Evolutionary conservation across 306 rosid genomes (phyloP).

Genomic region (Quercus parvula): DNA sequence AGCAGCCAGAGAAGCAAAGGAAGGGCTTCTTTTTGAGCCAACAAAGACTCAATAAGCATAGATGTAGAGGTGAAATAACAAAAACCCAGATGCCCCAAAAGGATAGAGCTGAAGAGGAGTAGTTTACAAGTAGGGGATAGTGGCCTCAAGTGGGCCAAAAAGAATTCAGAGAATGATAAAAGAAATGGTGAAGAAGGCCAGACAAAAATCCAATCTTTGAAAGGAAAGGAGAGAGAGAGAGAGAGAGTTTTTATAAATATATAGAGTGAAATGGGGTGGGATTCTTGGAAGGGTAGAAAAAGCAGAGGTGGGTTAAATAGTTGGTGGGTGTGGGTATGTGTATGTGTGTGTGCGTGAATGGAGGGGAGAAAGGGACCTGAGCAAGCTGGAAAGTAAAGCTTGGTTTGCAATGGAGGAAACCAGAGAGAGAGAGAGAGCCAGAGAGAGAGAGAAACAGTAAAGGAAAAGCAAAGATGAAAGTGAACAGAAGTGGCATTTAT

Average conservation of each 20-base stretch:
- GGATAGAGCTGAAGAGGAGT: conserved; percentile 30
- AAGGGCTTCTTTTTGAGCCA: conserved; percentile 44
- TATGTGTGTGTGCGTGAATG: conserved; percentile 18
- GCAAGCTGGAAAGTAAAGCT: conserved; percentile 69
- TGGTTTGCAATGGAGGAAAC: conserved; percentile 79
- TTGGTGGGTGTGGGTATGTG: conserved; percentile 66
- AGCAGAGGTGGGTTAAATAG: conserved; percentile 53
- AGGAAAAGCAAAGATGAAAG: conserved; percentile 50
- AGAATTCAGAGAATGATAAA: conserved; percentile 19
- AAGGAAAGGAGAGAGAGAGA: conserved; percentile 26
- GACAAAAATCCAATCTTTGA: conserved; percentile 60
- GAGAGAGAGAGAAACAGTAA: conserved; percentile 50
- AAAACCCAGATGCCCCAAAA: conserved; percentile 50
- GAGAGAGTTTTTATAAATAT: conserved; percentile 8
- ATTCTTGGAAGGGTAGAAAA: conserved; percentile 31
- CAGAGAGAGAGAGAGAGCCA: conserved; percentile 11
- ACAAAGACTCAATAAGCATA: conserved; percentile 56
- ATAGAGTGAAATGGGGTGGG: conserved; percentile 2
- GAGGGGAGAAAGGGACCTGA: conserved; percentile 39
- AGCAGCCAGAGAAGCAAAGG: conserved; percentile 52
- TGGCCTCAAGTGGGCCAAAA: conserved; percentile 54
- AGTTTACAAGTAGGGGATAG: conserved; percentile 38
- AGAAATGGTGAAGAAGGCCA: conserved; percentile 37
- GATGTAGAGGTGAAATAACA: conserved; percentile 43
- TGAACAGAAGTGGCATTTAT: conserved; percentile 44